phyloP scores from a whole-genome alignment of 2,329 filamentous ascomycete species.

The Ophioceras dolichostomum region DNA sequence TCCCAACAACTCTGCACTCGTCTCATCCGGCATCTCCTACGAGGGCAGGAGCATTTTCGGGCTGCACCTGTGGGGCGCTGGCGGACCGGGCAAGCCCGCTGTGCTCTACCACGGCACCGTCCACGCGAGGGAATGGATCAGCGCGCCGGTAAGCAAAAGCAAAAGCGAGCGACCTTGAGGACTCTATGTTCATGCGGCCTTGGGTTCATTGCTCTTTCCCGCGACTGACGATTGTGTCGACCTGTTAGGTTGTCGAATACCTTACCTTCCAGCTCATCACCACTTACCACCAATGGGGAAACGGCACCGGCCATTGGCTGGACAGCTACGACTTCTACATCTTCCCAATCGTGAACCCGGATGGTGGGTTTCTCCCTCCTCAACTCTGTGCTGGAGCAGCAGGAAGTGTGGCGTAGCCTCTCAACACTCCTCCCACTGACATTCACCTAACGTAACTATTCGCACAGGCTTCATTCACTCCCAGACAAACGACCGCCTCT shows the following conservation, averaged over 20 bases:
- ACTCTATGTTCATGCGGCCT: background rate
- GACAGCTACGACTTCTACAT: constrained; percentile 49
- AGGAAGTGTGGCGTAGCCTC: background rate
- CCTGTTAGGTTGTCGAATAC: constrained; percentile 26
- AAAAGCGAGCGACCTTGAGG: too few relatives aligned
- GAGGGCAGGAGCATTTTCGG: constrained; percentile 44
- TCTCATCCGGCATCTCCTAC: constrained; percentile 27
- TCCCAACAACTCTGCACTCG: constrained; percentile 30
- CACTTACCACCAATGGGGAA: too few relatives aligned
- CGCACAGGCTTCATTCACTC: constrained; percentile 36
- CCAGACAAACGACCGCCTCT: constrained; percentile 35
- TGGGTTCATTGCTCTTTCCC: background rate
- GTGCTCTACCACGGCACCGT: constrained; percentile 38
- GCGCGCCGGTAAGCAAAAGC: constrained; percentile 42
- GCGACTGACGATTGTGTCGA: background rate
- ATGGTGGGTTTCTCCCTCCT: constrained; percentile 28
- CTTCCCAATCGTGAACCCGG: constrained; percentile 39
- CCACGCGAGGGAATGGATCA: constrained; percentile 43
- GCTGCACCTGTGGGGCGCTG: constrained; percentile 34
- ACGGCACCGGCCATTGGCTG: too few relatives aligned
- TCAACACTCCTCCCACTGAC: constrained; percentile 5
- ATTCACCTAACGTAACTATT: too few relatives aligned
- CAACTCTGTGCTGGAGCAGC: too few relatives aligned
- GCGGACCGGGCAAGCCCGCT: constrained; percentile 27
- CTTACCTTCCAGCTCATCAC: constrained; percentile 30